A percentile compares a stretch with the other conserved stretches of the same genome.
These are phyloP conservation scores for Geranomyces michiganensis DNA, from an alignment of 192 early-diverging fungal genomes.

Conservation along the genomic window DNA sequence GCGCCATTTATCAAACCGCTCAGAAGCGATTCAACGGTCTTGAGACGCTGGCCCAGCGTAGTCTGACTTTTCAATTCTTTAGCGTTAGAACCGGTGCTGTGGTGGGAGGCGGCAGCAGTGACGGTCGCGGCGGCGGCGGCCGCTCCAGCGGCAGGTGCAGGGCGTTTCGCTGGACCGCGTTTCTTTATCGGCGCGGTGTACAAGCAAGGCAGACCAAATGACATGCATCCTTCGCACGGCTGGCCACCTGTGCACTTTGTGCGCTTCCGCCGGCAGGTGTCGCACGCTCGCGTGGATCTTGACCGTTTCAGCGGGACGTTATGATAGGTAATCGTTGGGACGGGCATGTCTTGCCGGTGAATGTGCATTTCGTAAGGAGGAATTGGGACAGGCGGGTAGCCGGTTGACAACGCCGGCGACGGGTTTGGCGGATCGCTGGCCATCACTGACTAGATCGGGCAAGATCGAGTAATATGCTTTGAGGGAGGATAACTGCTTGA, in stretches of 20 bases:
- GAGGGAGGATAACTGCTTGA: no score
- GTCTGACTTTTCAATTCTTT: not conserved
- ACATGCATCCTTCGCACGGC: slow-evolving; percentile 41
- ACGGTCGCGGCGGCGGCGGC: not conserved
- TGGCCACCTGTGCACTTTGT: slow-evolving; percentile 41
- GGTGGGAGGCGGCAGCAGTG: no score
- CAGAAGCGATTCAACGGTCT: slow-evolving; percentile 42
- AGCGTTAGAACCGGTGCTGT: not conserved
- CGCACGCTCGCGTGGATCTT: slow-evolving; percentile 37
- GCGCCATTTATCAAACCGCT: slow-evolving; percentile 33
- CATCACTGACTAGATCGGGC: no score
- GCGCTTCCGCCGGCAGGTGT: slow-evolving; percentile 43
- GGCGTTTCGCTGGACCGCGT: slow-evolving; percentile 40
- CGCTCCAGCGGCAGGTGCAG: not conserved
- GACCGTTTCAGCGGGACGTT: slow-evolving; percentile 29
- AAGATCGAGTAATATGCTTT: no score
- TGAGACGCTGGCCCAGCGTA: slow-evolving; percentile 33
- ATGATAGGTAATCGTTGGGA: slow-evolving; percentile 2
- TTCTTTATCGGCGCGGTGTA: slow-evolving; percentile 42
- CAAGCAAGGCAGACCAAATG: slow-evolving; percentile 39
- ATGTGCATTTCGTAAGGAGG: not conserved
- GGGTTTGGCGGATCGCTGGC: no score
- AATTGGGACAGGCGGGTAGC: not conserved
- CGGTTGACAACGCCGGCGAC: no score
- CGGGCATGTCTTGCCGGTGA: not conserved